Base-by-base conservation (phyloP, 176 grass and related monocot species). In the Metroxylon sagu region DNA sequence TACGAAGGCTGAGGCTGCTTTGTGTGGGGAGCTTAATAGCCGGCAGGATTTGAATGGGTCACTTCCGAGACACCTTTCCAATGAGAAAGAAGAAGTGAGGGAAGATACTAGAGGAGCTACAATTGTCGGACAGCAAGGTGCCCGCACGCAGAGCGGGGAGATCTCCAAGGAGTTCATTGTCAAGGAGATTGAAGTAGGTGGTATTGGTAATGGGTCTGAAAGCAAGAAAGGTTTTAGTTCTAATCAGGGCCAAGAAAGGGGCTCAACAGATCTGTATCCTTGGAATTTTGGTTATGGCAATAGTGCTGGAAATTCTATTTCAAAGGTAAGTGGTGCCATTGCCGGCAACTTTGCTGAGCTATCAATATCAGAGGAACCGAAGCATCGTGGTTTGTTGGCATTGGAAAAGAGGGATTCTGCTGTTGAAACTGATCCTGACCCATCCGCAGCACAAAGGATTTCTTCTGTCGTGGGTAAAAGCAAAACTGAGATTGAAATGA, bases 1-100 rank as follows among this genome's bases (percentile, higher is more conserved):
- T 51, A 68, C 77, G 26, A 90, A 95, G 57, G 86, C 91, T 1
- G 91, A 95, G 87, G 91, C 90, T 0, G 86, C 86, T 1, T 79
- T 95, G 21, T 77, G 86, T 2, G 86, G 77, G 27, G 91, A 95
- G 74, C 91, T 95, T 53, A 87, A 73, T 4, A 77, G 79, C 23
- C 77, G 58, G 5, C 54, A 50, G 15, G 70, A 73, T 19, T 63
- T 73, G 70, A 73, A 63, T 54, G 70, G 70, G 12, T 54, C 53
- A 15, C 70, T 73, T 16, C 59, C 48, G 59, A 73, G 62, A 30
- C 70, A 62, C 19, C 49, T 62, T 26, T 26, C 27, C 4, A 50
- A 63, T 5, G 70, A 62, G 18, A 72, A 62, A 31, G 58, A 18
- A 53, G 57, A 28, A 29, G 19, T n/a, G 5, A 28, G 58, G 1